Conservation (phyloP, 345 rosid genomes). For the Melastoma malabathricum region DNA sequence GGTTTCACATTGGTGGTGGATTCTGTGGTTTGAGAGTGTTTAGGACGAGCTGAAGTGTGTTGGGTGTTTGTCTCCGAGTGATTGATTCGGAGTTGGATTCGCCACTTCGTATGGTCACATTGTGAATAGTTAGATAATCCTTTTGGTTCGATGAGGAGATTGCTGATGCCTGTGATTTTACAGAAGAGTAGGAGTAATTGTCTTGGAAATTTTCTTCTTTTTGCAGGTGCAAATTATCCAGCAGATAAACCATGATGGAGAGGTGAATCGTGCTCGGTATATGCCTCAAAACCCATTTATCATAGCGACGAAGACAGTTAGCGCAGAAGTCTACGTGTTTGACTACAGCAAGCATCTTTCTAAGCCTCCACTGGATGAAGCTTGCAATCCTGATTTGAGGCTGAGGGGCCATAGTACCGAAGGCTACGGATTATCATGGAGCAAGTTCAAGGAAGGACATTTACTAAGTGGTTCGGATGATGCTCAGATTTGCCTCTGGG, state of each 20-base stretch:
- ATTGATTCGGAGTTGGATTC: no score
- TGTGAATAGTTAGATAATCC: not conserved
- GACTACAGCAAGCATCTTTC: slow-evolving; percentile 91
- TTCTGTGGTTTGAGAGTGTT: no score
- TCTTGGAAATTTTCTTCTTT: not conserved
- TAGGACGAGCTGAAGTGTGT: no score
- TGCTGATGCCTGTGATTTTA: not conserved
- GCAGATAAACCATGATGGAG: slow-evolving; percentile 96
- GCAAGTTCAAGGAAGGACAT: slow-evolving; percentile 84
- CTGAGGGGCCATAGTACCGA: slow-evolving; percentile 91
- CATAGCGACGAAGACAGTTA: slow-evolving; percentile 91
- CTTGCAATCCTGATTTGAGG: slow-evolving; percentile 79
- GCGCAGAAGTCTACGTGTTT: slow-evolving; percentile 88
- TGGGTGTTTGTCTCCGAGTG: no score
- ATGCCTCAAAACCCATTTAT: slow-evolving; percentile 92
- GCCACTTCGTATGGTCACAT: no score
- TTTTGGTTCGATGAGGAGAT: slow-evolving; percentile 1
- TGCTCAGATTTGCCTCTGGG: slow-evolving; percentile 98
- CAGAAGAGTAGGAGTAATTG: not conserved
- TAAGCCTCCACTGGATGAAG: slow-evolving; percentile 87
- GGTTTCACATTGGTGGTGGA: no score
- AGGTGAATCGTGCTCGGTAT: slow-evolving; percentile 94
- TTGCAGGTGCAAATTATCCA: slow-evolving; percentile 83
- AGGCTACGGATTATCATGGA: slow-evolving; percentile 96
- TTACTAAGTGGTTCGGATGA: slow-evolving; percentile 96